A percentile compares a stretch with the other conserved stretches of the same genome.
phyloP scores from a whole-genome alignment of 176 grass and related monocot genomes.

The Carex kokanica region DNA sequence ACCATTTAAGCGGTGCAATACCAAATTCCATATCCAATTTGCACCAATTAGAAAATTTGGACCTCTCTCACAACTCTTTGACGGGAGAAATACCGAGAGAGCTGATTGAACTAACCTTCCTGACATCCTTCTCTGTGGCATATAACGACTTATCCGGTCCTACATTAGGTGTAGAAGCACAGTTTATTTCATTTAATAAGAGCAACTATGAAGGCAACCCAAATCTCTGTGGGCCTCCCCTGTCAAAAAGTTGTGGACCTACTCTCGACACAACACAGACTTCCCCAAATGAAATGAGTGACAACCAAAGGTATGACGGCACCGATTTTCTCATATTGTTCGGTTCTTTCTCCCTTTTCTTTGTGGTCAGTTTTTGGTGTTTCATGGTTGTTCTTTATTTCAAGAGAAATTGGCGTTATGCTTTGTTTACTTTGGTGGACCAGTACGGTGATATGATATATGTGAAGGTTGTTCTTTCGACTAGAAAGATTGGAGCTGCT shows the following conservation, averaged over 20 bases:
- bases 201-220: constrained; percentile 20
- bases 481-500: background rate
- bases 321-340: background rate
- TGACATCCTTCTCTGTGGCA: constrained; percentile 25
- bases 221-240: background rate
- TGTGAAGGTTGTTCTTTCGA: background rate
- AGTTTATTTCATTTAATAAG: constrained; percentile 18
- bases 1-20: constrained; percentile 9
- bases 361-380: background rate
- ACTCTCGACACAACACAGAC: background rate
- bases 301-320: background rate
- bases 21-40: constrained; percentile 16
- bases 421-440: background rate
- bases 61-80: constrained; percentile 30
- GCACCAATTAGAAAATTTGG: constrained; percentile 16
- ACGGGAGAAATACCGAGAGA: background rate
- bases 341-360: background rate
- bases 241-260: background rate
- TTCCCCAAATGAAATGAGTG: background rate
- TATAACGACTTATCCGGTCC: constrained; percentile 38
- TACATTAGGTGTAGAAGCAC: background rate
- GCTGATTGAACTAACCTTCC: background rate
- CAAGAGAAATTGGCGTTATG: background rate
- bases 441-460: background rate
- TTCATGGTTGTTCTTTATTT: background rate